Conservation (phyloP, 495 filamentous ascomycete species). For the Lasiosphaeris hirsuta region DNA sequence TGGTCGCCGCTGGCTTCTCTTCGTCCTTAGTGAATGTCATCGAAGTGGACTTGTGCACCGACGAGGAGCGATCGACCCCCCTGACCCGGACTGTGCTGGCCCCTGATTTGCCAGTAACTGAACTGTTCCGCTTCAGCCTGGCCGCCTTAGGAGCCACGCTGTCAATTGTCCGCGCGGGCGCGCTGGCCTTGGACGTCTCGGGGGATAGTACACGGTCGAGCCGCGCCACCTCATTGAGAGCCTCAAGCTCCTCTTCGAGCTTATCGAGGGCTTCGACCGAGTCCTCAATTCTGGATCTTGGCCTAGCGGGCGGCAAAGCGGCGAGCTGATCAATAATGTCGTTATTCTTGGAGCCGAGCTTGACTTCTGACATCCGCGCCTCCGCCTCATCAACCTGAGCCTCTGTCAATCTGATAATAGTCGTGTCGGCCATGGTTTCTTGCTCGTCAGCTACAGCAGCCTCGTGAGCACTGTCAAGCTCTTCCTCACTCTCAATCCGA, state of each 20-base stretch:
- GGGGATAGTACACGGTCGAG: constrained; percentile 38
- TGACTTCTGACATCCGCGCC: constrained; percentile 21
- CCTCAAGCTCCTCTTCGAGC: constrained; percentile 65
- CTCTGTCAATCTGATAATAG: constrained; percentile 13
- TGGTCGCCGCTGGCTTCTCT: constrained; percentile 24
- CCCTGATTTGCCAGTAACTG: constrained; percentile 17
- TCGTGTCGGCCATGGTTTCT: constrained; percentile 14
- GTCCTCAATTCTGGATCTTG: constrained; percentile 59
- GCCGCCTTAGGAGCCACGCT: constrained; percentile 2
- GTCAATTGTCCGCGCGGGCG: background rate
- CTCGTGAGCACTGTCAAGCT: constrained; percentile 2
- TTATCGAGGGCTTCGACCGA: constrained; percentile 65
- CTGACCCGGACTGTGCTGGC: constrained; percentile 22
- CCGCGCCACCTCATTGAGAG: constrained; percentile 41
- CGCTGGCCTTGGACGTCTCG: constrained; percentile 15
- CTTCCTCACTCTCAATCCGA: constrained; percentile 25
- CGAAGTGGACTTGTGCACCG: constrained; percentile 35
- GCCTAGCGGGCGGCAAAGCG: constrained; percentile 34
- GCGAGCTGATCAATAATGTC: constrained; percentile 41
- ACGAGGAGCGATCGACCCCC: constrained; percentile 21
- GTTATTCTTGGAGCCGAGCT: constrained; percentile 19
- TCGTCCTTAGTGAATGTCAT: constrained; percentile 31
- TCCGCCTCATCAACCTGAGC: constrained; percentile 1
- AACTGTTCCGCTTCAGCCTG: constrained; percentile 13
- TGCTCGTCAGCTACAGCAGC: constrained; percentile 9